Conservation (phyloP, 2,329 filamentous ascomycete species). For the Pseudonectria buxi region DNA sequence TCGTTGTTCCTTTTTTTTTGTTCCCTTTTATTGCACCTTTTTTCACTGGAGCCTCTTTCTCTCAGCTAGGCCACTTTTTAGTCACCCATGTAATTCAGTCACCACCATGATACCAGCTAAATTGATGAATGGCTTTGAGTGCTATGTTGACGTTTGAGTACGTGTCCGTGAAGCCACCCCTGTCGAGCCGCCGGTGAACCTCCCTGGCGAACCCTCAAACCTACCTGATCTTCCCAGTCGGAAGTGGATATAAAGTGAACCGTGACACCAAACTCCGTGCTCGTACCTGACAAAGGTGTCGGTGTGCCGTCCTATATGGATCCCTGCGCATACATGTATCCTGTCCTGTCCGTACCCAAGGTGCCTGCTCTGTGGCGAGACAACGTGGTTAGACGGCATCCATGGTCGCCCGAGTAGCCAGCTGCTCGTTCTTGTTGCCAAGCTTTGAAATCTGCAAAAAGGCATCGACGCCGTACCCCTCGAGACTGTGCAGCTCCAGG, state of each 20-base stretch:
- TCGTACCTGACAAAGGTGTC: slow-evolving; percentile 8
- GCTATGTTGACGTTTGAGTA: slow-evolving; percentile 2
- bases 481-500: slow-evolving; percentile 82
- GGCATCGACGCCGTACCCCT: slow-evolving; percentile 92
- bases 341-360: no score
- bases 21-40: slow-evolving; percentile 25
- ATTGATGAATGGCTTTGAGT: slow-evolving; percentile 25
- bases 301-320: slow-evolving; percentile 2
- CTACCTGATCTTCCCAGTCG: neutral
- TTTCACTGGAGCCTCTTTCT: slow-evolving; percentile 24
- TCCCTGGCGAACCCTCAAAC: neutral
- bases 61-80: slow-evolving; percentile 32
- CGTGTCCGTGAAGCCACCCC: no score
- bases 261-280: slow-evolving; percentile 19
- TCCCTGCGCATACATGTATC: neutral
- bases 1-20: slow-evolving; percentile 24
- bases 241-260: slow-evolving; percentile 3
- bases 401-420: slow-evolving; percentile 71
- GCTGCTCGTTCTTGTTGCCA: slow-evolving; percentile 95
- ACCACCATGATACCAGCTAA: slow-evolving; percentile 42
- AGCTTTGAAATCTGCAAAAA: slow-evolving; percentile 95
- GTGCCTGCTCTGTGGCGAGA: no score
- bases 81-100: slow-evolving; percentile 42
- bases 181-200: no score
- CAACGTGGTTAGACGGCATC: slow-evolving; percentile 69